Evolutionary conservation across 1,284 basidiomycete species (phyloP).

Genomic region (Entoloma clypeatum): DNA sequence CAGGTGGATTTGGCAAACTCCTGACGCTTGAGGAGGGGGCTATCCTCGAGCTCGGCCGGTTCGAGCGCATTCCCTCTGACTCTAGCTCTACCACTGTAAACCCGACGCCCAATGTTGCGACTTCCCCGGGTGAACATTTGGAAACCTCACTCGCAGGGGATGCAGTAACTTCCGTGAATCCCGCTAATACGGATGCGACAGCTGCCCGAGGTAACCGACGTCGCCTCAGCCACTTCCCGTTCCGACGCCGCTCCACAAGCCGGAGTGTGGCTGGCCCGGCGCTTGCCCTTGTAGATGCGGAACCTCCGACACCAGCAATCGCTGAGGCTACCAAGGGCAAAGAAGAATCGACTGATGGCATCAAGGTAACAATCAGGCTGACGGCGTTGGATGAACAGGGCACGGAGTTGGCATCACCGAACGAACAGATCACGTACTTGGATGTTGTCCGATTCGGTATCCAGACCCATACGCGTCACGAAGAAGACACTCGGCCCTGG

Average conservation of each 20-base stretch:
- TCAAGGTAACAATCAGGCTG: conserved; percentile 71
- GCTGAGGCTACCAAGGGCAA: conserved; percentile 37
- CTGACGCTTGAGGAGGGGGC: conserved; percentile 75
- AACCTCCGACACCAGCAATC: conserved; percentile 27
- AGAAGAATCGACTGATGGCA: conserved; percentile 55
- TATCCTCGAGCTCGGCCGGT: conserved; percentile 65
- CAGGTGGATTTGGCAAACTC: conserved; percentile 75
- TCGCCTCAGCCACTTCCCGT: conserved; percentile 64
- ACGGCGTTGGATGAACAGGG: conserved; percentile 74
- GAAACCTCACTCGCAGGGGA: conserved; percentile 19
- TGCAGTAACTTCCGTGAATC: conserved; percentile 14
- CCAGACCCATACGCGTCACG: conserved; percentile 38
- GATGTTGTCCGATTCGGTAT: conserved; percentile 74
- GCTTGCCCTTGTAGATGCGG: conserved; percentile 67
- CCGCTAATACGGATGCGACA: conserved; percentile 14
- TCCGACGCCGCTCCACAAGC: conserved; percentile 48
- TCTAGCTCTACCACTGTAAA: conserved; percentile 15
- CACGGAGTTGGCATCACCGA: conserved; percentile 57
- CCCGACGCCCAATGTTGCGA: background rate
- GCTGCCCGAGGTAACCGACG: conserved; percentile 31
- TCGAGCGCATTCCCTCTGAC: conserved; percentile 40
- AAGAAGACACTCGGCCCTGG: conserved; percentile 64
- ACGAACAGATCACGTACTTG: conserved; percentile 84
- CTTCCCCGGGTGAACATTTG: background rate
- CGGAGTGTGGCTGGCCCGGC: conserved; percentile 66